Percentiles rank a stretch among this genome's conserved stretches.
phyloP scores from a whole-genome alignment of 805 yeast species.

The Saturnispora zaruensis region DNA sequence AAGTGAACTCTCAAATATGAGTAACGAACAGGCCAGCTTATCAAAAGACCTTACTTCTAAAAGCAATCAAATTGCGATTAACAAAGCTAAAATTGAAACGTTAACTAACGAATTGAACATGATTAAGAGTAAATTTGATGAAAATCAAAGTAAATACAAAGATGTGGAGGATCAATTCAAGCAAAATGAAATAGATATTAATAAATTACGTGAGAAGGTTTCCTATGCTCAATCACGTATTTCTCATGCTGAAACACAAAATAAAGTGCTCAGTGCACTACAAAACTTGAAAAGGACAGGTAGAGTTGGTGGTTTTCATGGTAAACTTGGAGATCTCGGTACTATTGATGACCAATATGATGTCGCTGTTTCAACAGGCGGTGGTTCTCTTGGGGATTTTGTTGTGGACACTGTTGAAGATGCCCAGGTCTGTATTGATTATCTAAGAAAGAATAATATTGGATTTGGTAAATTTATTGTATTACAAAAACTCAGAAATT shows the following conservation, averaged over 20 bases:
- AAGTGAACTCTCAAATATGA: slow-evolving; percentile 36
- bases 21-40: slow-evolving; percentile 31
- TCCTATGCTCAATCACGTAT: slow-evolving; percentile 59
- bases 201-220: slow-evolving; percentile 49
- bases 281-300: slow-evolving; percentile 68
- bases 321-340: slow-evolving; percentile 90
- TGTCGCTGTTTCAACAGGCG: slow-evolving; percentile 90
- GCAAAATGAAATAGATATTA: slow-evolving; percentile 46
- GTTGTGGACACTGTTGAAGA: slow-evolving; percentile 74
- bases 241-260: slow-evolving; percentile 55
- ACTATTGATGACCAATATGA: slow-evolving; percentile 81
- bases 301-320: slow-evolving; percentile 76
- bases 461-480: slow-evolving; percentile 89
- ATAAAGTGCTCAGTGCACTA: slow-evolving; percentile 62
- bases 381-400: slow-evolving; percentile 82
- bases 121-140: slow-evolving; percentile 42
- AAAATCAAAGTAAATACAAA: slow-evolving; percentile 50
- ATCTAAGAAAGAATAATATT: slow-evolving; percentile 68
- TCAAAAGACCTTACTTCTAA: slow-evolving; percentile 29
- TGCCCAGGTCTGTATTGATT: slow-evolving; percentile 60
- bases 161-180: slow-evolving; percentile 41
- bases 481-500: slow-evolving; percentile 60
- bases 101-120: slow-evolving; percentile 41
- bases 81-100: slow-evolving; percentile 38
- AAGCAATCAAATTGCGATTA: slow-evolving; percentile 31